Evolutionary conservation across 2,329 filamentous ascomycete species (phyloP), one percentile per base, ranked within the genome.

Genomic region (Amauroascus verrucosus): DNA sequence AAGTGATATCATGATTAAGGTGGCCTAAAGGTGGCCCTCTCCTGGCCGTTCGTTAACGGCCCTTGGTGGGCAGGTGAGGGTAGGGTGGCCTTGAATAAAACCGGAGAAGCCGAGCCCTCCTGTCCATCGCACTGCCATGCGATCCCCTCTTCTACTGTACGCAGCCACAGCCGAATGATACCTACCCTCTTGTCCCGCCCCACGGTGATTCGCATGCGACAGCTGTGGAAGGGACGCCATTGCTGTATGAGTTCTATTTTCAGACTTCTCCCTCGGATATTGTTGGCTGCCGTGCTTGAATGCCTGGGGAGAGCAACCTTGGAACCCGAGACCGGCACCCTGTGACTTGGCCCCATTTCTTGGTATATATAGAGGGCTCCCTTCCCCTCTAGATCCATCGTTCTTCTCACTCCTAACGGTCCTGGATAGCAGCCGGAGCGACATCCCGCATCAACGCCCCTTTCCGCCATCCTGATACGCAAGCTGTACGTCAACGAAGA

Each of bases 241-340:
- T 20, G 18, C n/a, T 41, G 37, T 16, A 41, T 22, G 37, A 8
- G 37, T 41, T 41, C 37, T 41, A 41, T 41, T 41, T 41, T 41
- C 37, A 41, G 37, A 18, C 18, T 41, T 41, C 37, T 14, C 20
- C 37, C 18, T 22, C 37, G 18, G 37, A 41, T 38, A 37, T 49
- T 38, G 46, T 49, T 49, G 46, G 46, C 46, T 49, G 46, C 46
- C 46, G 46, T 49, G 3, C 46, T 49, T 49, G 30, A 38, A 49
- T 49, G 46, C 7, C 46, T 49, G 32, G 46, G 11, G 32, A 35
- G 32, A 13, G 32, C 32, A 6, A 6, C 32, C 32, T 35, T 13
- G 11, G 5, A 41, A 22, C 8, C 37, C 37, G 37, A 41, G 37
- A n/a, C n/a, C n/a, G n/a, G 35, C 35, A 38, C 35, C n/a, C 35